Evolutionary conservation across 441 rosid species (phyloP).

Genomic region (Omphalea diandra): DNA sequence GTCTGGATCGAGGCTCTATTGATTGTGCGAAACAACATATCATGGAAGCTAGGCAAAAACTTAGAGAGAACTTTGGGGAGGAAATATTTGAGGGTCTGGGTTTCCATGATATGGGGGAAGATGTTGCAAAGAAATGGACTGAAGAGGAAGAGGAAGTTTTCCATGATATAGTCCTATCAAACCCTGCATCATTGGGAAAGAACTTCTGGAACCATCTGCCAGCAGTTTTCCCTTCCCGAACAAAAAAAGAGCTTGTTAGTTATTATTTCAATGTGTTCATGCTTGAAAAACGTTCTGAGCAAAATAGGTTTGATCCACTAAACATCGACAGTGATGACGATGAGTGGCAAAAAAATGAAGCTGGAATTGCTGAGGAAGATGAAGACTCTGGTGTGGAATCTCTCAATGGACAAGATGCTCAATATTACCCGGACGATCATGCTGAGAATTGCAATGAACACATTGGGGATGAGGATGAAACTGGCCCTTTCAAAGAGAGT

Average conservation of each 20-base stretch:
- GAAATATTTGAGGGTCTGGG: constrained; percentile 42
- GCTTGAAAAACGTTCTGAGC: constrained; percentile 43
- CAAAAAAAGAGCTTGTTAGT: constrained; percentile 39
- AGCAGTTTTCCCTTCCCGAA: constrained; percentile 37
- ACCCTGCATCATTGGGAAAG: constrained; percentile 34
- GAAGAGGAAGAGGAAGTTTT: constrained; percentile 43
- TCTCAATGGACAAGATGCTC: constrained; percentile 24
- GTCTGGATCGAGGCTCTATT: constrained; percentile 39
- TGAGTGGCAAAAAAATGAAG: constrained; percentile 44
- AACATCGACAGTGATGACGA: constrained; percentile 59
- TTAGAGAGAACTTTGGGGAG: constrained; percentile 38
- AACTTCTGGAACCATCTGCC: constrained; percentile 49
- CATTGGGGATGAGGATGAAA: constrained; percentile 31
- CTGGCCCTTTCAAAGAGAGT: constrained; percentile 22
- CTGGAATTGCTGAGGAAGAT: constrained; percentile 52
- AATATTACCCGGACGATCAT: constrained; percentile 22
- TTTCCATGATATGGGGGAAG: constrained; percentile 50
- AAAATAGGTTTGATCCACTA: constrained; percentile 44
- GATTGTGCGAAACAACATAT: constrained; percentile 45
- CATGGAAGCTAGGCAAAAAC: constrained; percentile 38
- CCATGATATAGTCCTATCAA: constrained; percentile 35
- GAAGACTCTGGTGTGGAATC: constrained; percentile 50
- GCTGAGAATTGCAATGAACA: constrained; percentile 28
- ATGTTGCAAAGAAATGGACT: constrained; percentile 42
- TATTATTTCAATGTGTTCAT: constrained; percentile 53